Evolutionary conservation across 331 rosid species (phyloP), one percentile per base, ranked within the genome.

Genomic region (Malus hybrid): DNA sequence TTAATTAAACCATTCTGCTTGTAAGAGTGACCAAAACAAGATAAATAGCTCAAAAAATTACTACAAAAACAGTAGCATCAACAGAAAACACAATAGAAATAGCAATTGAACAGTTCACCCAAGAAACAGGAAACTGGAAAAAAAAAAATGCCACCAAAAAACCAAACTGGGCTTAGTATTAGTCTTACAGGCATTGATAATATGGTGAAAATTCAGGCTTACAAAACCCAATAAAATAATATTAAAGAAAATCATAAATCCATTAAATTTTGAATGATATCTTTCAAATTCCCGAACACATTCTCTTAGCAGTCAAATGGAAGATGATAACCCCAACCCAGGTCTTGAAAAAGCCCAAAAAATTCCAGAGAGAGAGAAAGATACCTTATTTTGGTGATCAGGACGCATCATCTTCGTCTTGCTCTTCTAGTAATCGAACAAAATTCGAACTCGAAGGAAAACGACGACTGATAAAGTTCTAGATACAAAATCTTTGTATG

Each of bases 321-420:
- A 13, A 4, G 68, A 32, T 64, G 15, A 64, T 26, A 7, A 15
- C 34, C 36, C 56, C 42, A 50, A 68, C 36, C 44, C 36, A 69
- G 36, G 75, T 72, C 79, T 36, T 39, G 12, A 39, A 39, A 39
- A 0, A 39, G 4, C 46, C 39, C 39, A 30, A 63, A 32, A 65
- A 70, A 39, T 22, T 24, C 34, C 32, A 56, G 55, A 73, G 26
- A 76, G 64, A 60, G 55, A 56, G 19, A 50, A 24, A 63, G 19
- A 67, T 73, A 93, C 98, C 98, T 91, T 93, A 72, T 85, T 91
- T 71, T 69, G 83, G 79, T 86, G 89, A 87, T 82, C 84, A 79
- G 82, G 85, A 85, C 82, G 88, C 98, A 93, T 93, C 86, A 77
- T 84, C 77, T 65, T 85, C 77, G 57, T 85, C 77, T 68, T 74